A percentile compares a stretch with the other conserved stretches of the same genome.
Evolutionary conservation across 2,329 filamentous ascomycete species (phyloP).

Genomic region (Hypomyces rosellus): DNA sequence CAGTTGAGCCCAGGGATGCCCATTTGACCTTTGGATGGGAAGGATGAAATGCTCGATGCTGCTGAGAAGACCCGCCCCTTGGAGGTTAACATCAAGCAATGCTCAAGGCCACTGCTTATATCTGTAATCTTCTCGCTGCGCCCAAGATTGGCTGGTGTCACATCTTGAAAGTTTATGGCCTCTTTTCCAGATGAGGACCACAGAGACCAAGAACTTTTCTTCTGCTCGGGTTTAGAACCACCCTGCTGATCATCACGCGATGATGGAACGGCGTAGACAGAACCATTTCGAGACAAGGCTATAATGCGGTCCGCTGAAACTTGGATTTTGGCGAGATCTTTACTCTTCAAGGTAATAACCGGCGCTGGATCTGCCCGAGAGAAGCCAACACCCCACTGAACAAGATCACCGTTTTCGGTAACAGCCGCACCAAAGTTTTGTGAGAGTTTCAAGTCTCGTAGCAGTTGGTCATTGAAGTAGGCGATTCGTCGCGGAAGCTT

Average conservation of each 20-base stretch:
- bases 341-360: constrained; percentile 67
- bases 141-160: constrained; percentile 58
- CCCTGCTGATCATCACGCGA: constrained; percentile 63
- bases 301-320: constrained; percentile 80
- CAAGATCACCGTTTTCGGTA: constrained; percentile 76
- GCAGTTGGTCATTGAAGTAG: constrained; percentile 76
- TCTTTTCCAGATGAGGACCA: constrained; percentile 42
- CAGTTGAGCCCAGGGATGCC: constrained; percentile 80
- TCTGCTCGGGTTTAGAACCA: constrained; percentile 56
- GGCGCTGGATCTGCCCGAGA: constrained; percentile 59
- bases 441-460: constrained; percentile 84
- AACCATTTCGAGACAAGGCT: constrained; percentile 66
- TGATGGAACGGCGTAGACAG: constrained; percentile 78
- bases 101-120: constrained; percentile 74
- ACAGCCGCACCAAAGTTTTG: constrained; percentile 79
- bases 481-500: constrained; percentile 73
- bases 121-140: constrained; percentile 69
- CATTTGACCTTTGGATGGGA: constrained; percentile 77
- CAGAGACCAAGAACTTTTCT: constrained; percentile 61
- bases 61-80: constrained; percentile 81
- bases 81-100: constrained; percentile 78
- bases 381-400: constrained; percentile 86
- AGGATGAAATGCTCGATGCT: constrained; percentile 72
- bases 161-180: constrained; percentile 61
- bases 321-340: constrained; percentile 68